These are phyloP conservation scores for Hemerocallis citrina DNA, from an alignment of 106 monocot species.

Conservation along the genomic window DNA sequence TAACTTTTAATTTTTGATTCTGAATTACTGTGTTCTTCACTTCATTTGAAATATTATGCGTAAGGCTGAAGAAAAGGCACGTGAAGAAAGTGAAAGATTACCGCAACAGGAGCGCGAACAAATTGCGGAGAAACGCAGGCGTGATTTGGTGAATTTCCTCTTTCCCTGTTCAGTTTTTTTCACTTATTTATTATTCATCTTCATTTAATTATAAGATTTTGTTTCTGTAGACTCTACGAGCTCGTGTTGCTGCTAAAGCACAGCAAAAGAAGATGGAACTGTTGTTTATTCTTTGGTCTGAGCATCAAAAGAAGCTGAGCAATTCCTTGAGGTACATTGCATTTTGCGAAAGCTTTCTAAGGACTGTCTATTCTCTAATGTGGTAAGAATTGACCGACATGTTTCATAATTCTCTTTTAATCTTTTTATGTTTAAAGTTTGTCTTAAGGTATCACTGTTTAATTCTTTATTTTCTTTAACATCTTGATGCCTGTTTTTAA, in stretches of 20 bases:
- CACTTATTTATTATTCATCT: background rate
- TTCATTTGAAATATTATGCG: background rate
- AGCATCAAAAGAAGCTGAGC: constrained; percentile 95
- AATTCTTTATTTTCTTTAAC: too few species aligned
- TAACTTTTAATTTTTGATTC: too few species aligned
- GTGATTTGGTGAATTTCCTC: constrained; percentile 58
- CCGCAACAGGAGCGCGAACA: constrained; percentile 86
- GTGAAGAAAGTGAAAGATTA: constrained; percentile 89
- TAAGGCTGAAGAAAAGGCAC: constrained; percentile 93
- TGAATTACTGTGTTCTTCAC: background rate
- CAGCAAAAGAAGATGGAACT: constrained; percentile 91
- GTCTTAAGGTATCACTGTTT: too few species aligned
- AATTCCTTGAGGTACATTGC: constrained; percentile 82
- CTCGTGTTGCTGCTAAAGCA: constrained; percentile 97
- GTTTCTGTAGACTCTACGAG: constrained; percentile 63
- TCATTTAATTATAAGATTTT: constrained; percentile 1
- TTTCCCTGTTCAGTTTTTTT: background rate
- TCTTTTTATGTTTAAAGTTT: background rate
- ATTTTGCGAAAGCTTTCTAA: background rate
- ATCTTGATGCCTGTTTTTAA: background rate
- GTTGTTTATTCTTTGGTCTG: constrained; percentile 81
- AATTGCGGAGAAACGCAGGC: constrained; percentile 81
- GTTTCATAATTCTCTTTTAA: background rate
- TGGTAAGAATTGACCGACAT: background rate
- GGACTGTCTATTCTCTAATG: constrained; percentile 5